phyloP scores from a whole-genome alignment of 2,329 filamentous ascomycete species.

The Botryotinia calthae region DNA sequence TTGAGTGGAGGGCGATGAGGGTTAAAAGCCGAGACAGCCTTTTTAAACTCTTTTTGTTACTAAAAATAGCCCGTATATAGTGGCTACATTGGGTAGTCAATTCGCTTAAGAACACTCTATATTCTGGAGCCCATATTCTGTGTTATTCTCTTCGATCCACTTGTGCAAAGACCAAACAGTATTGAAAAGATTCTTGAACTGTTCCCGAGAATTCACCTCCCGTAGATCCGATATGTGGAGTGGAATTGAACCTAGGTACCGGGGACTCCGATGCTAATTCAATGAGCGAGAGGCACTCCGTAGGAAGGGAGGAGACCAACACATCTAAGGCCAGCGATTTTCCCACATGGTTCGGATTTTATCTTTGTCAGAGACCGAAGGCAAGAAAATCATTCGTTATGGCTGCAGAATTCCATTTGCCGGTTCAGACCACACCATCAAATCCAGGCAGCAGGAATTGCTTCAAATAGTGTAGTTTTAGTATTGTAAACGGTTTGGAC shows the following conservation, averaged over 20 bases:
- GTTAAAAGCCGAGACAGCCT: not conserved
- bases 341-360: not conserved
- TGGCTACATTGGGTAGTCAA: not conserved
- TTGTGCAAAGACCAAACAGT: not conserved
- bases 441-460: not conserved
- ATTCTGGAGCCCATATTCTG: not conserved
- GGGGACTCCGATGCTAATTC: slow-evolving; percentile 3
- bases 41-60: not conserved
- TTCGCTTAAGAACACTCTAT: not conserved
- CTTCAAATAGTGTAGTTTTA: not conserved
- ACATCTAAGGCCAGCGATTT: not conserved
- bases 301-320: not conserved
- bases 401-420: not conserved
- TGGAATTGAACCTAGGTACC: not conserved
- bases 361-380: not conserved
- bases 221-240: slow-evolving; percentile 6
- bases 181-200: not conserved
- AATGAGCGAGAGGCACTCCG: not conserved
- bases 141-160: not conserved
- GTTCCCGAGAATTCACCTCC: slow-evolving; percentile 7
- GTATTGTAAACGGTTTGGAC: not conserved
- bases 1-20: not conserved
- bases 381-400: not conserved
- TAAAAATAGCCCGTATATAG: slow-evolving; percentile 3
- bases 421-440: not conserved